Percentiles rank a stretch among this genome's conserved stretches.
Evolutionary conservation across 805 yeast genomes (phyloP).

Genomic region (Blastobotrys terrestris): DNA sequence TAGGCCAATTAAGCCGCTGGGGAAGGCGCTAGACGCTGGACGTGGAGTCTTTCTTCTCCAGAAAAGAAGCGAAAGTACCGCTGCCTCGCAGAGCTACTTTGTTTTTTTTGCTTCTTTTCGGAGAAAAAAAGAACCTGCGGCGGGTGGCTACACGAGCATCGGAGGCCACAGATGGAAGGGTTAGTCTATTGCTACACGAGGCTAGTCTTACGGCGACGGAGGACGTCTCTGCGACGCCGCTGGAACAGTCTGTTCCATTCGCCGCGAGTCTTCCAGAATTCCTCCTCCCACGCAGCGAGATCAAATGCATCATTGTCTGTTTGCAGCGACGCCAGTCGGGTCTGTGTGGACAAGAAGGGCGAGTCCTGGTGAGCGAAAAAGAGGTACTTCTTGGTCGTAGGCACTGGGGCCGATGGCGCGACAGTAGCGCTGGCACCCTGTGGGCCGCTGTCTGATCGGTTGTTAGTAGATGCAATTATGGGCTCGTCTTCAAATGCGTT

Average conservation of each 20-base stretch:
- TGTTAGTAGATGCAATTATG: not conserved
- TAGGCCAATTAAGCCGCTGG: too few relatives aligned
- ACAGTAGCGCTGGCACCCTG: not conserved
- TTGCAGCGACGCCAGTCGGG: conserved; percentile 51
- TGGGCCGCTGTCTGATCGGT: too few relatives aligned
- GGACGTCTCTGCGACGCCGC: conserved; percentile 66
- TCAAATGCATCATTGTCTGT: conserved; percentile 22
- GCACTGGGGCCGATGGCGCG: not conserved
- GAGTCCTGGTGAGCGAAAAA: conserved; percentile 83
- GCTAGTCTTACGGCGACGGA: conserved; percentile 45
- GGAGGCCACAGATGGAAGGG: not conserved
- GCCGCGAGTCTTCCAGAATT: conserved; percentile 82
- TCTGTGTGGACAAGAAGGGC: conserved; percentile 80
- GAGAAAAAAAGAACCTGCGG: not conserved
- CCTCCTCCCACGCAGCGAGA: conserved; percentile 53
- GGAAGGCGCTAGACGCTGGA: too few relatives aligned
- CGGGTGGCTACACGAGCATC: not conserved
- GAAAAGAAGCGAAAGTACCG: too few relatives aligned
- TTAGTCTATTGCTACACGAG: conserved; percentile 8
- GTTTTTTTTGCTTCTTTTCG: not conserved
- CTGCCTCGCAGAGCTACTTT: too few relatives aligned
- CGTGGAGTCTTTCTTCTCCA: too few relatives aligned
- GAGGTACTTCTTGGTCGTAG: conserved; percentile 28
- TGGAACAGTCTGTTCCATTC: conserved; percentile 71
- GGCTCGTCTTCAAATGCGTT: conserved; percentile 6